A percentile compares a stretch with the other conserved stretches of the same genome.
These are phyloP conservation scores for Trametes meyenii DNA, from an alignment of 768 basidiomycete species.

Conservation along the genomic window DNA sequence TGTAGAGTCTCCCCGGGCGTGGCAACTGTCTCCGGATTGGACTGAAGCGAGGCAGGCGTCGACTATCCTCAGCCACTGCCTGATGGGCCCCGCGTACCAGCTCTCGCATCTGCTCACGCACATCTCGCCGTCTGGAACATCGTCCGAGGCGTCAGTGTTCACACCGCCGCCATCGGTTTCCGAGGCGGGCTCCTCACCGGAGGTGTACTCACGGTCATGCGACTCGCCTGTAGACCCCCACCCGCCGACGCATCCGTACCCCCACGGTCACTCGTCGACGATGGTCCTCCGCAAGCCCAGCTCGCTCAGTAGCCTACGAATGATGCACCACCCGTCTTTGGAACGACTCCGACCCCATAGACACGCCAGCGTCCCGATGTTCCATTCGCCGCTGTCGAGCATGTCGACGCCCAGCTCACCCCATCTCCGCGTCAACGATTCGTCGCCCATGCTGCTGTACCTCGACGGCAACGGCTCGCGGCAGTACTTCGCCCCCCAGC, in stretches of 20 bases:
- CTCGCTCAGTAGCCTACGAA: slow-evolving; percentile 21
- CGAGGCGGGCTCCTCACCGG: slow-evolving; percentile 20
- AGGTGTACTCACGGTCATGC: slow-evolving; percentile 16
- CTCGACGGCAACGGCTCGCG: background rate
- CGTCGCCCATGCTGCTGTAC: slow-evolving; percentile 3
- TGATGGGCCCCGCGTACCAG: slow-evolving; percentile 65
- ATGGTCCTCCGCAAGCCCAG: slow-evolving; percentile 15
- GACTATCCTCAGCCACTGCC: slow-evolving; percentile 60
- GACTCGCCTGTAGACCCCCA: slow-evolving; percentile 8
- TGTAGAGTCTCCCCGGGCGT: slow-evolving; percentile 32
- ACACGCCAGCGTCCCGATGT: slow-evolving; percentile 14
- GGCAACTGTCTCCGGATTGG: slow-evolving; percentile 76
- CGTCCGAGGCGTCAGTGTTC: slow-evolving; percentile 4
- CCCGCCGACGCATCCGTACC: background rate
- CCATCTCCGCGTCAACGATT: background rate
- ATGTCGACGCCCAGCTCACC: slow-evolving; percentile 14
- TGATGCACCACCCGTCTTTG: slow-evolving; percentile 20
- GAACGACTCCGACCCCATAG: slow-evolving; percentile 17
- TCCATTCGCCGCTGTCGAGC: slow-evolving; percentile 19
- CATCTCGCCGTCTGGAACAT: slow-evolving; percentile 33
- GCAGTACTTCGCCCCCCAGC: background rate
- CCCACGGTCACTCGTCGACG: background rate
- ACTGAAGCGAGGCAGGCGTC: slow-evolving; percentile 75
- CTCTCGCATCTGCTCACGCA: slow-evolving; percentile 58
- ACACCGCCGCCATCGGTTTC: slow-evolving; percentile 16